Evolutionary conservation across 129 eudicot genomes (phyloP).

Genomic region (Cynara cardunculus): DNA sequence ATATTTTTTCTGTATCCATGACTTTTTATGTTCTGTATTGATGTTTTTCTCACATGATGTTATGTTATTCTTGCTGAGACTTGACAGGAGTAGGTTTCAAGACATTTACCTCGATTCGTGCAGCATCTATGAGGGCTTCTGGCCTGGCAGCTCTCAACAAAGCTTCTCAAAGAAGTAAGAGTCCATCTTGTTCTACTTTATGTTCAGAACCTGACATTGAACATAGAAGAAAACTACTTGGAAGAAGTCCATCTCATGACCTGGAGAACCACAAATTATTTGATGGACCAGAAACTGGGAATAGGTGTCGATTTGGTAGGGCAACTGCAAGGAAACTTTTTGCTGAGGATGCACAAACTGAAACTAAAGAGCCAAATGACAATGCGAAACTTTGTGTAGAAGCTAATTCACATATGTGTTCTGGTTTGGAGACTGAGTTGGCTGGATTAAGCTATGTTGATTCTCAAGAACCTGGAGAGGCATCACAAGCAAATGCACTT

Average conservation of each 20-base stretch:
- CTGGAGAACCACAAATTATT: slow-evolving; percentile 24
- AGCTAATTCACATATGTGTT: slow-evolving; percentile 15
- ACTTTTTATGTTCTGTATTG: background rate
- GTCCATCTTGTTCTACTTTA: slow-evolving; percentile 18
- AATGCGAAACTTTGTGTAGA: slow-evolving; percentile 9
- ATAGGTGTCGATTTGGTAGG: slow-evolving; percentile 33
- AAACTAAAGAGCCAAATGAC: slow-evolving; percentile 24
- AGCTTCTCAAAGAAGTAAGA: slow-evolving; percentile 28
- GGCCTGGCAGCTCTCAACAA: slow-evolving; percentile 68
- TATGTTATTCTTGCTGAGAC: background rate
- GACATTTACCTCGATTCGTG: slow-evolving; percentile 57
- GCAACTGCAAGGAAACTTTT: slow-evolving; percentile 67
- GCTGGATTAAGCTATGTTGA: slow-evolving; percentile 76
- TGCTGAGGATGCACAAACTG: slow-evolving; percentile 39
- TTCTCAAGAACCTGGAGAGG: slow-evolving; percentile 96
- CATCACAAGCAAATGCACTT: slow-evolving; percentile 86
- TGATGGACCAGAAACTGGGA: slow-evolving; percentile 24
- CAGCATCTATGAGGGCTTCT: slow-evolving; percentile 65
- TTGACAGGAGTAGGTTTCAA: slow-evolving; percentile 24
- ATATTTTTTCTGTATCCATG: background rate
- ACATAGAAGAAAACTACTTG: slow-evolving; percentile 20
- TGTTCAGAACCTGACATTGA: slow-evolving; percentile 22
- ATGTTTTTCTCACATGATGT: slow-evolving; percentile 7
- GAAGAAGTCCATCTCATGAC: slow-evolving; percentile 24
- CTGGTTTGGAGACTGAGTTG: slow-evolving; percentile 30